Percentiles rank a stretch among this genome's conserved stretches.
Conservation (phyloP, 2,329 filamentous ascomycete genomes). For the Aaosphaeria pasadenensis region DNA sequence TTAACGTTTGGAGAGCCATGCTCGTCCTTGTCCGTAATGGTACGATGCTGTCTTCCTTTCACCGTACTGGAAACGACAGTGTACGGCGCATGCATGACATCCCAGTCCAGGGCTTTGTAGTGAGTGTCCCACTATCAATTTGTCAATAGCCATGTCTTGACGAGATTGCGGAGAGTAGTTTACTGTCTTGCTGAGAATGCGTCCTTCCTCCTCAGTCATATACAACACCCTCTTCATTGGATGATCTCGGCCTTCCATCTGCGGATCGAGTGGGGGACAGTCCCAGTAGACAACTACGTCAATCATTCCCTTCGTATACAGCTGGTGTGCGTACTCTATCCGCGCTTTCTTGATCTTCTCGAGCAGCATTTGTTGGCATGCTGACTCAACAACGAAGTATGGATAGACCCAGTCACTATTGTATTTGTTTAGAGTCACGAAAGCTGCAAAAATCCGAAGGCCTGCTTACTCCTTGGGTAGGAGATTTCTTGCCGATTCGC, state of each 20-base stretch:
- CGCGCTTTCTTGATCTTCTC: conserved; percentile 7
- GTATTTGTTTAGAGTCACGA: no score
- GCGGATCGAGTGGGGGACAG: not conserved
- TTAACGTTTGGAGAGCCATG: no score
- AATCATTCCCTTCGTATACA: conserved; percentile 1
- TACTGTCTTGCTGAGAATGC: conserved; percentile 4
- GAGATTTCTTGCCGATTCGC: conserved; percentile 4
- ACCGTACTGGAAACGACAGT: no score
- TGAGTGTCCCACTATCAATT: no score
- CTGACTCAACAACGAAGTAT: conserved; percentile 1
- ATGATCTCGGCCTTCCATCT: not conserved
- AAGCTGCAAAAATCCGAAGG: no score
- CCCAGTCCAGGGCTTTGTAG: no score
- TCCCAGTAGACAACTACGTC: conserved; percentile 8
- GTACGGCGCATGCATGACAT: no score
- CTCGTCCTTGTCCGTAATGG: no score
- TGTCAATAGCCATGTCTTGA: no score
- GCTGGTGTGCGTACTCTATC: conserved; percentile 4
- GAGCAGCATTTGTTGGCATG: conserved; percentile 7
- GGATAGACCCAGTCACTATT: conserved; percentile 5
- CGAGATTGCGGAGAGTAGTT: no score
- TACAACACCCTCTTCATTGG: not conserved
- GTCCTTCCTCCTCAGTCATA: not conserved
- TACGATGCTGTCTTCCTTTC: no score
- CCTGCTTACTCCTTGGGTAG: conserved; percentile 1